Percentiles rank a stretch among this genome's conserved stretches.
Evolutionary conservation across 75 land plant species (phyloP).

Genomic region (Pseudotsuga menziesii): DNA sequence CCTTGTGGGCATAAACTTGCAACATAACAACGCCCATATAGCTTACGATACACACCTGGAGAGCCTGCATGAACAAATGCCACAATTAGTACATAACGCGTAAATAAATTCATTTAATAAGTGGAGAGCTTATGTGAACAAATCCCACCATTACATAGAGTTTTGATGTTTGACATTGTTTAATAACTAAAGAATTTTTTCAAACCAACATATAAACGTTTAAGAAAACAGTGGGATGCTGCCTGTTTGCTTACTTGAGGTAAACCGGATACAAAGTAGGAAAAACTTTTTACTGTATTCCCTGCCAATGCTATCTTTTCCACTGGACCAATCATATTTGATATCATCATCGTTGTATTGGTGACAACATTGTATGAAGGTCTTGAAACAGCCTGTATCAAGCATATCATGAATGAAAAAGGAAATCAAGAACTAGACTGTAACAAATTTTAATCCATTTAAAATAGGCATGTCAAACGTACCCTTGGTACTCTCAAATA

Average conservation of each 20-base stretch:
- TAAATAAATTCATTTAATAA: no score
- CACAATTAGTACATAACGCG: no score
- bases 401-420: not conserved
- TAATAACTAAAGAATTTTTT: no score
- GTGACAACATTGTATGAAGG: not conserved
- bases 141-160: no score
- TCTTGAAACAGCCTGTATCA: not conserved
- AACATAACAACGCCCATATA: not conserved
- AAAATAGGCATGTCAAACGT: not conserved
- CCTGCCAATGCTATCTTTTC: conserved; percentile 31
- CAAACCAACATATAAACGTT: no score
- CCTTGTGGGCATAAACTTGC: not conserved
- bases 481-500: not conserved
- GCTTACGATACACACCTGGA: not conserved
- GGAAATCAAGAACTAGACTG: no score
- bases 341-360: conserved; percentile 33
- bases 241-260: conserved; percentile 28
- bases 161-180: no score
- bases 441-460: no score
- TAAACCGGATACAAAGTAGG: conserved; percentile 27
- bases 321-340: conserved; percentile 39
- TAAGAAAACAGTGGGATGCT: not conserved
- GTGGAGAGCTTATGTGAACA: no score
- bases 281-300: conserved; percentile 23
- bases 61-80: not conserved